Evolutionary conservation across 306 rosid genomes (phyloP).

Genomic region (Chamaecrista fasciculata): DNA sequence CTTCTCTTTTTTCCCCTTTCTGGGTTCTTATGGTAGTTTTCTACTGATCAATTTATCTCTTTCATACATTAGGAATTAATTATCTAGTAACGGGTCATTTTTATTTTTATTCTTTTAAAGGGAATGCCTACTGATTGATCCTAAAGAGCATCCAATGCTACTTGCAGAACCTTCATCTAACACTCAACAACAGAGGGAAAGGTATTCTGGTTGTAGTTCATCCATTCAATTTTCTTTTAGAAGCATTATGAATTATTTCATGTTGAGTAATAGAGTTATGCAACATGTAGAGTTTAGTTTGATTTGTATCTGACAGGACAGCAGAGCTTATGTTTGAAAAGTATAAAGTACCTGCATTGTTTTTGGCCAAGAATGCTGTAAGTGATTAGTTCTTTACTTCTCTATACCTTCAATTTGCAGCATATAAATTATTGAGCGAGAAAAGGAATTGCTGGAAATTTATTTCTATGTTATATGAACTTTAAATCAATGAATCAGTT

Average conservation of each 20-base stretch:
- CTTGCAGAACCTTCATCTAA: constrained; percentile 95
- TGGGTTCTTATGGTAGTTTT: constrained; percentile 6
- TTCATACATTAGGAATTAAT: constrained; percentile 10
- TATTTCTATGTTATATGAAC: constrained; percentile 2
- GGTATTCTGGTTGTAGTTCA: constrained; percentile 39
- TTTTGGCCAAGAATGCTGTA: constrained; percentile 98
- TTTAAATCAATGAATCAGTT: neutral
- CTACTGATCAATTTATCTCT: neutral
- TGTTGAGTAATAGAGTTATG: constrained; percentile 14
- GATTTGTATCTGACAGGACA: constrained; percentile 58
- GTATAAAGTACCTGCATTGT: constrained; percentile 94
- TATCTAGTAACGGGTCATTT: constrained; percentile 7
- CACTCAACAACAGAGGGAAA: constrained; percentile 90
- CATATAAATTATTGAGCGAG: constrained; percentile 1
- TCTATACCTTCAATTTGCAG: constrained; percentile 26
- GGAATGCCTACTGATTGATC: constrained; percentile 89
- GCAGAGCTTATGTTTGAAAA: constrained; percentile 97
- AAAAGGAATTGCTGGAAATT: constrained; percentile 6
- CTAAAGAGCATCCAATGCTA: constrained; percentile 97
- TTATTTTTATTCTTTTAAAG: constrained; percentile 52
- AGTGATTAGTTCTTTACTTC: constrained; percentile 30
- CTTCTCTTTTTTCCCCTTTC: neutral
- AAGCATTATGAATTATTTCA: neutral
- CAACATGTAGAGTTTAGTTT: constrained; percentile 23
- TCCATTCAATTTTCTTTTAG: neutral